These are phyloP conservation scores for Phytophthora agathidicida DNA, from an alignment of 352 stramenopile species.

Conservation along the genomic window DNA sequence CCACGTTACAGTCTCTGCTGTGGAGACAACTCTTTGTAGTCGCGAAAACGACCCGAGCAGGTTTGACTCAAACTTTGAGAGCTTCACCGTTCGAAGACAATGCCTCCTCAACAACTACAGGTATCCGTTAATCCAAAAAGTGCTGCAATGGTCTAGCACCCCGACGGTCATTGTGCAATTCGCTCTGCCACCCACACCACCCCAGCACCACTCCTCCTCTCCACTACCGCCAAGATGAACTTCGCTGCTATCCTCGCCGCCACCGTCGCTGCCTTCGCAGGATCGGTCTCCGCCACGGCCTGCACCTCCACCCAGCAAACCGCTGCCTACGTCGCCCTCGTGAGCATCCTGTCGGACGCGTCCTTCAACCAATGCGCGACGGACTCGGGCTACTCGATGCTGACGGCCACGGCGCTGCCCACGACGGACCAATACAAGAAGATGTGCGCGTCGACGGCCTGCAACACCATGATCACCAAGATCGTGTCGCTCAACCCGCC, in stretches of 20 bases:
- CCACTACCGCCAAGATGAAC: conserved; percentile 26
- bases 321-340: conserved; percentile 23
- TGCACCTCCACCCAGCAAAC: conserved; percentile 28
- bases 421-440: conserved; percentile 21
- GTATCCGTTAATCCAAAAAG: too few species aligned
- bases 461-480: conserved; percentile 28
- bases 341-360: conserved; percentile 22
- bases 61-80: too few species aligned
- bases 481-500: conserved; percentile 31
- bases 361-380: conserved; percentile 27
- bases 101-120: neutral
- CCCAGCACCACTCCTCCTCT: neutral
- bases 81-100: conserved; percentile 15
- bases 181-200: conserved; percentile 6
- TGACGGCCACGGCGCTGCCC: conserved; percentile 28
- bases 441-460: conserved; percentile 34
- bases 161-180: conserved; percentile 13
- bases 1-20: neutral
- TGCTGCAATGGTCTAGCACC: too few species aligned
- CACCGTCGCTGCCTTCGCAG: conserved; percentile 21
- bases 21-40: conserved; percentile 7
- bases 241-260: conserved; percentile 26
- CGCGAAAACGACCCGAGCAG: conserved; percentile 8
- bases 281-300: conserved; percentile 12
- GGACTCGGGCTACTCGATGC: conserved; percentile 33